These are phyloP conservation scores for Magnolia changhungtana DNA, from an alignment of 164 flowering plant species.

Conservation along the genomic window DNA sequence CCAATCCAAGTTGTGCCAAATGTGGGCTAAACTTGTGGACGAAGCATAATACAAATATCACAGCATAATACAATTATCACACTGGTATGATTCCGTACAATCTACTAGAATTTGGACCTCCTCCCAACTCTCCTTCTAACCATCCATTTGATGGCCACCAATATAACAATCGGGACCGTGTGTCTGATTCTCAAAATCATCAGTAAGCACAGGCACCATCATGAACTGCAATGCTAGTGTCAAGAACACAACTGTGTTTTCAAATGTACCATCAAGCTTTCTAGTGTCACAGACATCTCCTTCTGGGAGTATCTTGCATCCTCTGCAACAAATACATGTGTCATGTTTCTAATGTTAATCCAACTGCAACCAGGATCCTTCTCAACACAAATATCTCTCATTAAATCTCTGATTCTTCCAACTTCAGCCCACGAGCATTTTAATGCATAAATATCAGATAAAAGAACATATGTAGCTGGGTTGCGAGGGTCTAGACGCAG, in stretches of 20 bases:
- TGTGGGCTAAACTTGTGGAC: background rate
- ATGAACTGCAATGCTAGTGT: background rate
- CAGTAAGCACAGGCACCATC: background rate
- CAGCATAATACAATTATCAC: background rate
- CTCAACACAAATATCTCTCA: constrained; percentile 4
- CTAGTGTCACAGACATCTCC: background rate
- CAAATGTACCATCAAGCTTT: constrained; percentile 1
- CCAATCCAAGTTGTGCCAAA: too few species aligned
- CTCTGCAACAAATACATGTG: constrained; percentile 9
- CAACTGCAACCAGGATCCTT: constrained; percentile 12
- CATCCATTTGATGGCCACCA: background rate
- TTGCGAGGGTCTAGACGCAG: background rate
- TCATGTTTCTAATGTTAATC: constrained; percentile 1
- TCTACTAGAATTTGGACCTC: background rate
- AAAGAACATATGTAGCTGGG: constrained; percentile 11
- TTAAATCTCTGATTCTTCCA: constrained; percentile 4
- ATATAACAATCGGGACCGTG: background rate
- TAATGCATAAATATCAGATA: constrained; percentile 12
- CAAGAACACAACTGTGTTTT: background rate
- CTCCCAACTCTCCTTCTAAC: background rate
- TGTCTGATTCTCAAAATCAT: background rate
- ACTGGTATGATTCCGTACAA: too few species aligned
- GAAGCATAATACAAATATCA: too few species aligned
- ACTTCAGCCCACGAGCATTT: constrained; percentile 7
- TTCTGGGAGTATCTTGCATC: constrained; percentile 1